Base-by-base conservation (phyloP, 345 rosid genomes). In the Draba incana region DNA sequence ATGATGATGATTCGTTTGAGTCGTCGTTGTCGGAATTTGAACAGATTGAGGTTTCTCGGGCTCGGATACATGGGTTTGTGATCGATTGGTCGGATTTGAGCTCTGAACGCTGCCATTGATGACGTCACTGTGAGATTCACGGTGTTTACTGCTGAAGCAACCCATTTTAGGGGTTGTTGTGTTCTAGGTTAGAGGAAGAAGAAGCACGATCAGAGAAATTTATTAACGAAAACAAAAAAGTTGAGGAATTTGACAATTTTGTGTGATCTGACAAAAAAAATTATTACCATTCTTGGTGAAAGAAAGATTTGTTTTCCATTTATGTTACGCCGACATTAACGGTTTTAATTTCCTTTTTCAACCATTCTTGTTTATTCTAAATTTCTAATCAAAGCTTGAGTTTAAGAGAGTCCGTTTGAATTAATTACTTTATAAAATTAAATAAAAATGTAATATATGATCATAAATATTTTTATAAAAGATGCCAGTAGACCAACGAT, bases 61-160 rank as follows among this genome's bases (percentile, higher is more conserved):
- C 14, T 58, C 56, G 50, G 43, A 20, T 38, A 58, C 70, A 54
- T 65, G 52, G 28, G 53, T 46, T 55, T 71, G 80, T 2, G 66
- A 13, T 7, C 66, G 52, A 60, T 65, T 48, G 9, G 64, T 64
- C 49, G 75, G 20, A 53, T 49, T 61, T 33, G 84, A 61, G 48
- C 56, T 60, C 41, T 59, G 67, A 37, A 76, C 45, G 66, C 77
- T 53, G 20, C 75, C 80, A 53, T 74, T 74, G 61, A 59, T 33
- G 50, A 67, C 37, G 33, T 42, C 77, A 54, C 79, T 46, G 31
- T 64, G 76, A 30, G 75, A 49, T 65, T 63, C 57, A 16, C 54
- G 64, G 50, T 75, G 72, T 52, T 80, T 86, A 84, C 90, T 83
- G 61, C 78, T 67, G 16, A 60, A 70, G 62, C 92, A 87, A 74